phyloP scores from a whole-genome alignment of 2,329 filamentous ascomycete species.

The Elsinoe australis region DNA sequence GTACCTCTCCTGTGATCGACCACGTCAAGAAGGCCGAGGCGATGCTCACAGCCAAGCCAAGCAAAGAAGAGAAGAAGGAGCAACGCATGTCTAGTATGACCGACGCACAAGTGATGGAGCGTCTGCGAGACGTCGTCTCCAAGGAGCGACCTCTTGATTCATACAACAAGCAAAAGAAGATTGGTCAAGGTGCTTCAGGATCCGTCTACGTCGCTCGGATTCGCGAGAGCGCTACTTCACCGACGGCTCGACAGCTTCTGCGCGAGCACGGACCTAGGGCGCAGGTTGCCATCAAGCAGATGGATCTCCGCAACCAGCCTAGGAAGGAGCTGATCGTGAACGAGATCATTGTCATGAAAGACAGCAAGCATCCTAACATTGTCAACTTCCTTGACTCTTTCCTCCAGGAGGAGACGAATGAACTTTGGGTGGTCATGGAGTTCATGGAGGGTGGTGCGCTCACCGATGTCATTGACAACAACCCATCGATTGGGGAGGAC shows the following conservation, averaged over 20 bases:
- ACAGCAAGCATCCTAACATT: conserved; percentile 96
- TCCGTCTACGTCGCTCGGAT: conserved; percentile 97
- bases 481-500: conserved; percentile 84
- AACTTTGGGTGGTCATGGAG: conserved; percentile 99
- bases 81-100: conserved; percentile 98
- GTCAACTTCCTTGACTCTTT: conserved; percentile 98
- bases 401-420: conserved; percentile 84
- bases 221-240: conserved; percentile 77
- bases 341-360: conserved; percentile 99
- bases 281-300: conserved; percentile 98
- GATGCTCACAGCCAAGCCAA: conserved; percentile 56
- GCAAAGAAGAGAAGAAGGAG: conserved; percentile 74
- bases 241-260: conserved; percentile 68
- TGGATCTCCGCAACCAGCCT: conserved; percentile 96
- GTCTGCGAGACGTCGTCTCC: conserved; percentile 86
- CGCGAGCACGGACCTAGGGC: conserved; percentile 71
- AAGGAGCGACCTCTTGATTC: conserved; percentile 91
- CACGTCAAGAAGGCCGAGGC: conserved; percentile 83
- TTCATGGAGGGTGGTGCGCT: conserved; percentile 98
- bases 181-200: conserved; percentile 94
- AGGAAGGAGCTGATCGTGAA: conserved; percentile 98
- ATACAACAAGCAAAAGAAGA: conserved; percentile 99
- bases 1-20: conserved; percentile 50
- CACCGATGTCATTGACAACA: conserved; percentile 98
- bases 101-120: conserved; percentile 94